phyloP scores from a whole-genome alignment of 345 rosid species.

The Eucalyptus rudis region DNA sequence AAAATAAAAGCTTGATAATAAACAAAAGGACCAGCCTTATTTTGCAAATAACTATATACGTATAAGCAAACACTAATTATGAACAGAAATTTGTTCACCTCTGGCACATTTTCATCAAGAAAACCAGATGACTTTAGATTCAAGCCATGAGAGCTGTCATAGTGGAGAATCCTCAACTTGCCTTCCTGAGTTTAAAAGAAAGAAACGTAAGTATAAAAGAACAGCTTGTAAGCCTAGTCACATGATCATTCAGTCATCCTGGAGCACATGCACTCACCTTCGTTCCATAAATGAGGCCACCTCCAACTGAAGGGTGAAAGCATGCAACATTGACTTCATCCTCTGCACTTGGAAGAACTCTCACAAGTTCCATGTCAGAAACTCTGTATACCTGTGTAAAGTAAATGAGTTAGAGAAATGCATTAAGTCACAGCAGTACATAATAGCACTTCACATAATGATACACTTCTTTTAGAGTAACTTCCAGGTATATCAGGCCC shows the following conservation, averaged over 20 bases:
- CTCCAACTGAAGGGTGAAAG: constrained; percentile 81
- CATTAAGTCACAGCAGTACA: neutral
- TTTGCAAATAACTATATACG: neutral
- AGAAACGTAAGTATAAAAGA: neutral
- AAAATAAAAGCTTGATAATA: neutral
- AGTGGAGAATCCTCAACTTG: constrained; percentile 57
- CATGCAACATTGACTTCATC: constrained; percentile 92
- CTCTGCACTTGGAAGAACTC: constrained; percentile 81
- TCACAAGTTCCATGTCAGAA: constrained; percentile 80
- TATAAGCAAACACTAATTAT: neutral
- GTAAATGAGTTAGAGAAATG: neutral
- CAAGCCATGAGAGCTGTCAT: constrained; percentile 26
- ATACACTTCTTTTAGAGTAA: neutral
- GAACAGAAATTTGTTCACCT: constrained; percentile 7
- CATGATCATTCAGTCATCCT: neutral
- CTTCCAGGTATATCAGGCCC: neutral
- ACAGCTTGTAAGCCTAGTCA: neutral
- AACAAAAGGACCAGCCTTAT: neutral
- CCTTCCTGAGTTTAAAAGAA: constrained; percentile 51
- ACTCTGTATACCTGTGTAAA: constrained; percentile 57
- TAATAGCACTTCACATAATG: neutral
- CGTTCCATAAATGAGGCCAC: constrained; percentile 89
- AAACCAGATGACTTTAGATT: constrained; percentile 6
- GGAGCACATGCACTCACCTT: constrained; percentile 24
- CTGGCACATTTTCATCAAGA: constrained; percentile 24